Evolutionary conservation across 441 rosid species (phyloP).

Genomic region (Theobroma grandiflorum): DNA sequence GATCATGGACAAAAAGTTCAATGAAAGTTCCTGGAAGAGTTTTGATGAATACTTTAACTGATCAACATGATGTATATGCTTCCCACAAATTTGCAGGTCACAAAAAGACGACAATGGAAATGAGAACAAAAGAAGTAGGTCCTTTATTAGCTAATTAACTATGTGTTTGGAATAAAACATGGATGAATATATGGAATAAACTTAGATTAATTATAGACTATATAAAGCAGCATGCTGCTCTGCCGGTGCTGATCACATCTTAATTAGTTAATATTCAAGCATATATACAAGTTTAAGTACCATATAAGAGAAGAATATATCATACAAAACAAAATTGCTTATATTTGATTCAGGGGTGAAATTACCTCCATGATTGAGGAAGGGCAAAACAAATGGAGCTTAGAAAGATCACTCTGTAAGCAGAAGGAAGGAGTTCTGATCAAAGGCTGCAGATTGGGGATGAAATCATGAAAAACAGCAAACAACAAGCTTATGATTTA

Average conservation of each 20-base stretch:
- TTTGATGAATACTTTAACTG: slow-evolving; percentile 15
- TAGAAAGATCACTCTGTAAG: no score
- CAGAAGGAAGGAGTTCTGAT: no score
- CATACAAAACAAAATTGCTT: background rate
- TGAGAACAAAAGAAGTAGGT: slow-evolving; percentile 20
- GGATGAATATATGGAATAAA: background rate
- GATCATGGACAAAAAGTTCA: background rate
- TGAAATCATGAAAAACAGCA: no score
- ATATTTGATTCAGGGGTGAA: background rate
- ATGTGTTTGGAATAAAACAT: background rate
- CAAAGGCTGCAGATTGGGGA: no score
- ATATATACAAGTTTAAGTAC: background rate
- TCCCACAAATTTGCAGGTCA: background rate
- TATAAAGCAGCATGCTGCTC: background rate
- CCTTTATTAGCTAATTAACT: background rate
- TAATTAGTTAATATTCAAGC: background rate
- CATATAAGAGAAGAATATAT: background rate
- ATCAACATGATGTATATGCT: background rate
- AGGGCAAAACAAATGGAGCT: background rate
- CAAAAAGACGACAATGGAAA: slow-evolving; percentile 2
- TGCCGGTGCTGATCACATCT: background rate
- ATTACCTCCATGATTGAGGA: background rate
- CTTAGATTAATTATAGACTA: background rate
- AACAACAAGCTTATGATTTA: background rate
- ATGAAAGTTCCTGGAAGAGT: background rate